Evolutionary conservation across 768 basidiomycete genomes (phyloP).

Genomic region (Fomitopsis pulvina): DNA sequence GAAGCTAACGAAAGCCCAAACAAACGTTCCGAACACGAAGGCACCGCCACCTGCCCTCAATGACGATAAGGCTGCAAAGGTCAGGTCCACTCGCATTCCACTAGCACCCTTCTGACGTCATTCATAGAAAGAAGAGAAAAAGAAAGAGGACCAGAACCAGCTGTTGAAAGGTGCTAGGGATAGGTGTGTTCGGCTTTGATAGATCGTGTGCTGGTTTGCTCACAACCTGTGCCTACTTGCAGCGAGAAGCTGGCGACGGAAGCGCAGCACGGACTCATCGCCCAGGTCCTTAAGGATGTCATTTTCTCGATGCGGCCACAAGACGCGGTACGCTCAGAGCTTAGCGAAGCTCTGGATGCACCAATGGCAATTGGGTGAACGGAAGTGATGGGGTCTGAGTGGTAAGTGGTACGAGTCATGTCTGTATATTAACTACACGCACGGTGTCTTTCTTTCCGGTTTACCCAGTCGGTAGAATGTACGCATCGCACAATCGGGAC

Average conservation of each 20-base stretch:
- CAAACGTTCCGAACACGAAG: conserved; percentile 49
- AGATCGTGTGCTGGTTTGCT: background rate
- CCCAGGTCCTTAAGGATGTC: conserved; percentile 90
- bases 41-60: conserved; percentile 48
- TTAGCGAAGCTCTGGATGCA: conserved; percentile 28
- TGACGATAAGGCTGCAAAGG: conserved; percentile 42
- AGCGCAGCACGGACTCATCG: conserved; percentile 89
- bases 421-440: too few relatives aligned
- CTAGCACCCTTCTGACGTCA: background rate
- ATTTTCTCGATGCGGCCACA: conserved; percentile 60
- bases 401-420: too few relatives aligned
- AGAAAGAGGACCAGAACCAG: conserved; percentile 78
- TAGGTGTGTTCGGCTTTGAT: conserved; percentile 42
- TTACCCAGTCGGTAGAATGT: too few relatives aligned
- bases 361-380: conserved; percentile 29
- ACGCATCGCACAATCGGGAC: too few relatives aligned
- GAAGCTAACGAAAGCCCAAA: conserved; percentile 75
- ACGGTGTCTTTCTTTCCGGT: too few relatives aligned
- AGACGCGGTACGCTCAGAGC: conserved; percentile 10
- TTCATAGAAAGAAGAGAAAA: conserved; percentile 52
- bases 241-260: conserved; percentile 88
- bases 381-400: too few relatives aligned
- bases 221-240: conserved; percentile 1
- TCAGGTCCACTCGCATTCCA: conserved; percentile 17
- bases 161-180: conserved; percentile 89